Percentiles rank a stretch among this genome's conserved stretches.
phyloP scores from a whole-genome alignment of 2,329 filamentous ascomycete species.

The Exophiala alcalophila region DNA sequence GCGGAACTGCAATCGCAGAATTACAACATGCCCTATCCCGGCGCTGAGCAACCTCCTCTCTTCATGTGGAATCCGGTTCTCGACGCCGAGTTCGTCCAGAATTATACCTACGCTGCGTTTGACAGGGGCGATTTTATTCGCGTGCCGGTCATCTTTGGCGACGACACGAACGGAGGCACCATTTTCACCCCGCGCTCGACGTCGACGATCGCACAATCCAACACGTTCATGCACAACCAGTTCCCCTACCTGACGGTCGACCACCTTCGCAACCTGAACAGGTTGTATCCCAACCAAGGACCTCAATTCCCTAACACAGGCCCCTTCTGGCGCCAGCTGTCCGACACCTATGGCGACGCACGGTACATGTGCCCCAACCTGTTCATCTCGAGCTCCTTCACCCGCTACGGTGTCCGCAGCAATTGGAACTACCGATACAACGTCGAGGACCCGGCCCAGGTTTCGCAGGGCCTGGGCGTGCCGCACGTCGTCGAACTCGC shows the following conservation, averaged over 20 bases:
- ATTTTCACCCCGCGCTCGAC: slow-evolving; percentile 55
- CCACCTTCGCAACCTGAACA: slow-evolving; percentile 53
- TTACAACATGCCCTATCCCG: slow-evolving; percentile 47
- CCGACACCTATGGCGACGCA: slow-evolving; percentile 62
- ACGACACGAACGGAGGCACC: slow-evolving; percentile 65
- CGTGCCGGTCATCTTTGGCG: slow-evolving; percentile 56
- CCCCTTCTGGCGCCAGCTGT: slow-evolving; percentile 57
- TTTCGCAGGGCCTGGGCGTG: slow-evolving; percentile 58
- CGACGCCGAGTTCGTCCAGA: slow-evolving; percentile 51
- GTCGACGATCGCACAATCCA: slow-evolving; percentile 47
- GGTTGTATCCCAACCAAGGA: slow-evolving; percentile 54
- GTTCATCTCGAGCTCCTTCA: slow-evolving; percentile 49
- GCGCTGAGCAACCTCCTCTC: slow-evolving; percentile 42
- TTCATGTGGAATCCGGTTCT: slow-evolving; percentile 54
- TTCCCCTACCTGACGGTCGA: slow-evolving; percentile 54
- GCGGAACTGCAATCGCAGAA: slow-evolving; percentile 47
- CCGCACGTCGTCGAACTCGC: slow-evolving; percentile 65
- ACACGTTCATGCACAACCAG: slow-evolving; percentile 57
- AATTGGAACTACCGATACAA: slow-evolving; percentile 70
- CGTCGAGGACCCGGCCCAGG: slow-evolving; percentile 58
- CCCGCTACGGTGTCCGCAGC: slow-evolving; percentile 24
- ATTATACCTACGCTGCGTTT: slow-evolving; percentile 51
- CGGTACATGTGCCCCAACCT: slow-evolving; percentile 64
- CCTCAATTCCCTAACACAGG: slow-evolving; percentile 49
- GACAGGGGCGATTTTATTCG: slow-evolving; percentile 49